Evolutionary conservation across 306 rosid species (phyloP), one percentile per base, ranked within the genome.

Genomic region (Cicer cuneatum): DNA sequence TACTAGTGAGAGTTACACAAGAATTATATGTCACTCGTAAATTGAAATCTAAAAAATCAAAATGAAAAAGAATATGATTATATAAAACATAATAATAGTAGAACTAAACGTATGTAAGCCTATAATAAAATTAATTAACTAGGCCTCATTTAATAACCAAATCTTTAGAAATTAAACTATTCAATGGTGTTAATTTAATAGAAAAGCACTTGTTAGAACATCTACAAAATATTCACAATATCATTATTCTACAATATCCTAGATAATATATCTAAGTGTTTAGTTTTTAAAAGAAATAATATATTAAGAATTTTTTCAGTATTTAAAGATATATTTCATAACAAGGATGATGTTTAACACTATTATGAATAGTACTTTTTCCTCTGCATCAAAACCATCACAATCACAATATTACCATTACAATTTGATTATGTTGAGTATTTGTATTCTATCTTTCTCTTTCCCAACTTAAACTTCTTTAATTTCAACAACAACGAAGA

Each of bases 181-280:
- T 42, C 19, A 6, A 38, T 14, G 35, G 2, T 14, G 29, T 42
- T 33, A 29, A 8, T 11, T 38, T 46, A 33, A 64, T 52, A 63
- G 21, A 40, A 61, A 8, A 46, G 19, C 16, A 29, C 13, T 4
- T 46, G 15, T 12, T 24, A 29, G 51, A 41, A 64, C 15, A 64
- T 41, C 69, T 64, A 16, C 13, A 64, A 46, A 67, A 67, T 45
- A 33, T 46, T 46, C 42, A 66, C 46, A 45, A 66, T 43, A 66
- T 24, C 15, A 15, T 41, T 41, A 62, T 64, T 41, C 48, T 64
- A 64, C 19, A 64, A 41, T 41, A 41, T 18, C 35, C 18, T 18
- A 16, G 5, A 64, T 42, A 18, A 41, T 19, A 10, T 62, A 8
- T 24, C n/a, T 3, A 24, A 13, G 72, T 45, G 56, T 21, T 66